Evolutionary conservation across 495 filamentous ascomycete genomes (phyloP).

Genomic region (Talaromyces stipitatus): DNA sequence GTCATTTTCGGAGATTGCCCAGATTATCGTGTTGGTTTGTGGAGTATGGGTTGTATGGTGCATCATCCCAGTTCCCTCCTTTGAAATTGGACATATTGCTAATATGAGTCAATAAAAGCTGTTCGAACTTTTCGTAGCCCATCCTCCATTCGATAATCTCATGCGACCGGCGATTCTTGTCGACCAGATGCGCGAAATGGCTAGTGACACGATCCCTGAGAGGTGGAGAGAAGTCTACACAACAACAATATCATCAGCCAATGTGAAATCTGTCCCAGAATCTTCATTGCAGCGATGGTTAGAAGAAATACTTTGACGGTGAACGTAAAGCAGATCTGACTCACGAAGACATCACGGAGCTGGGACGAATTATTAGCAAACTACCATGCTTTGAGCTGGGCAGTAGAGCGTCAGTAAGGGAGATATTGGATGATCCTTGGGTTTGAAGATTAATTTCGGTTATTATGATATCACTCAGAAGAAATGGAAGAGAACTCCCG

Average conservation of each 20-base stretch:
- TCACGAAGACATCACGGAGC: constrained; percentile 20
- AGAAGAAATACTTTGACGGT: constrained; percentile 28
- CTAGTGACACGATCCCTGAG: constrained; percentile 22
- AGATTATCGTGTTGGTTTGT: constrained; percentile 37
- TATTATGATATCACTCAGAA: too few relatives aligned
- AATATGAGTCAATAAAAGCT: constrained; percentile 21
- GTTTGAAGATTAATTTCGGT: constrained; percentile 14
- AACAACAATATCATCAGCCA: not conserved
- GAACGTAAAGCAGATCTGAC: constrained; percentile 18
- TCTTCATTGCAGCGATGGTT: constrained; percentile 26
- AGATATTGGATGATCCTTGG: constrained; percentile 28
- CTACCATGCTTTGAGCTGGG: constrained; percentile 26
- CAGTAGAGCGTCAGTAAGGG: constrained; percentile 22
- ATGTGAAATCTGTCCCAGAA: constrained; percentile 7
- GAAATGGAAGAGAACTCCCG: too few relatives aligned
- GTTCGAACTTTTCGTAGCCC: constrained; percentile 30
- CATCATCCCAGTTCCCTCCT: too few relatives aligned
- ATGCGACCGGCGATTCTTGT: constrained; percentile 22
- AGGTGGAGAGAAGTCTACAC: constrained; percentile 22
- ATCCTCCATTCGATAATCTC: constrained; percentile 29
- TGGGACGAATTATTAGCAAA: constrained; percentile 22
- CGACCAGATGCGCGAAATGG: constrained; percentile 26
- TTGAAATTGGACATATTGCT: constrained; percentile 5
- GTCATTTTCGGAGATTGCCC: constrained; percentile 30
- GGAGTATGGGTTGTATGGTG: constrained; percentile 36